Evolutionary conservation across 1,284 basidiomycete species (phyloP).

Genomic region (Rhodotorula sp.): DNA sequence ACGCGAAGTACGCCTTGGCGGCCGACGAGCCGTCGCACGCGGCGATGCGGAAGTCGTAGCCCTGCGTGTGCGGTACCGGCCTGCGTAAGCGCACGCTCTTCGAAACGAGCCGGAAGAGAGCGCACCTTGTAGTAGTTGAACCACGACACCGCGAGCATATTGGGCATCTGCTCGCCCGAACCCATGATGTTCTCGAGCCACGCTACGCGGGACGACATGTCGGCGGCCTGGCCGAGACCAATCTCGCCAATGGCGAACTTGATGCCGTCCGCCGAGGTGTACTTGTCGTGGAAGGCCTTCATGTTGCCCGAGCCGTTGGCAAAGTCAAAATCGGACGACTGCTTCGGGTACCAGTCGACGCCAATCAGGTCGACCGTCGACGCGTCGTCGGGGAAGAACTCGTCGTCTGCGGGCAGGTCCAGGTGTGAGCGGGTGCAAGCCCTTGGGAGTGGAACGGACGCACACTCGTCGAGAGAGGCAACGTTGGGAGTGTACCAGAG

Average conservation of each 20-base stretch:
- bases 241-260: slow-evolving; percentile 53
- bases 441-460: not conserved
- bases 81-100: not conserved
- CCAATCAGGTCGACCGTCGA: slow-evolving; percentile 49
- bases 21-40: slow-evolving; percentile 30
- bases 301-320: slow-evolving; percentile 46
- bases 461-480: slow-evolving; percentile 38
- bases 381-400: slow-evolving; percentile 47
- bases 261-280: slow-evolving; percentile 30
- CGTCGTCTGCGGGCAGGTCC: slow-evolving; percentile 25
- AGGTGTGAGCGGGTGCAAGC: not conserved
- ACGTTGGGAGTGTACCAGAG: slow-evolving; percentile 48
- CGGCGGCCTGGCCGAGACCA: slow-evolving; percentile 44
- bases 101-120: not conserved
- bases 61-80: slow-evolving; percentile 13
- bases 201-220: slow-evolving; percentile 41
- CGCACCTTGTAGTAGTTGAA: slow-evolving; percentile 47
- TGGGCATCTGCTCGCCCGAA: slow-evolving; percentile 42
- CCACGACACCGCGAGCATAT: slow-evolving; percentile 49
- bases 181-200: slow-evolving; percentile 48
- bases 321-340: slow-evolving; percentile 28
- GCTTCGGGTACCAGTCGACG: slow-evolving; percentile 48
- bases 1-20: slow-evolving; percentile 34
- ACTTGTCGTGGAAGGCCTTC: slow-evolving; percentile 52
- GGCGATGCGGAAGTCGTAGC: slow-evolving; percentile 44